Evolutionary conservation across 306 rosid species (phyloP), one percentile per base, ranked within the genome.

Genomic region (Malus fusca): DNA sequence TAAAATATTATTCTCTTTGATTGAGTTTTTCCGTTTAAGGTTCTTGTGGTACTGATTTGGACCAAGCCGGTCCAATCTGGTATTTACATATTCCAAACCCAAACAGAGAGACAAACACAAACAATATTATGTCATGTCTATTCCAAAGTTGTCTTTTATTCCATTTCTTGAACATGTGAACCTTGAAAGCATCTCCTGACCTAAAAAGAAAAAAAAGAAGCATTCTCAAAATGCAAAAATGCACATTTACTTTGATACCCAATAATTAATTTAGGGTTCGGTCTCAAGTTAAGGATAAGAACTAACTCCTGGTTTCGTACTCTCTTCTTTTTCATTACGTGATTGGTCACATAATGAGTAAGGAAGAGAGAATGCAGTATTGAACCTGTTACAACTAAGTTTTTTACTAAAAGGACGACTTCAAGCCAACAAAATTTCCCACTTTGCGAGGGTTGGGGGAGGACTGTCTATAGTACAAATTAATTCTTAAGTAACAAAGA

Each of bases 31-130:
- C 15, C 28, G 8, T 66, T 35, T 19, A 4, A 33, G 25, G 46
- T 21, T 8, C 28, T 63, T 77, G 65, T 53, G 15, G 44, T 30
- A 19, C 60, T 35, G 66, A 75, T 66, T 53, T 61, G 76, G 77
- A 82, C 85, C 31, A 53, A 71, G 59, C 75, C 65, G 81, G 71
- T 15, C 28, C 28, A 55, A 70, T 67, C 63, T 72, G 84, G 81
- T 75, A 86, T 74, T 72, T 72, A 66, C 51, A 78, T 51, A 75
- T 66, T 76, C 76, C 78, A 58, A 51, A 82, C 86, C 74, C 76
- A 71, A 68, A 28, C 69, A 77, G 72, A 69, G 81, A 85, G 85
- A 82, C 86, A 83, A 77, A 40, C 75, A 82, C 86, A 83, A 77
- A 40, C 75, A 31, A 58, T 79, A 70, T 6, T 60, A 71, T 56